Evolutionary conservation across 2,329 filamentous ascomycete species (phyloP).

Genomic region (Nigrospora sphaerica): DNA sequence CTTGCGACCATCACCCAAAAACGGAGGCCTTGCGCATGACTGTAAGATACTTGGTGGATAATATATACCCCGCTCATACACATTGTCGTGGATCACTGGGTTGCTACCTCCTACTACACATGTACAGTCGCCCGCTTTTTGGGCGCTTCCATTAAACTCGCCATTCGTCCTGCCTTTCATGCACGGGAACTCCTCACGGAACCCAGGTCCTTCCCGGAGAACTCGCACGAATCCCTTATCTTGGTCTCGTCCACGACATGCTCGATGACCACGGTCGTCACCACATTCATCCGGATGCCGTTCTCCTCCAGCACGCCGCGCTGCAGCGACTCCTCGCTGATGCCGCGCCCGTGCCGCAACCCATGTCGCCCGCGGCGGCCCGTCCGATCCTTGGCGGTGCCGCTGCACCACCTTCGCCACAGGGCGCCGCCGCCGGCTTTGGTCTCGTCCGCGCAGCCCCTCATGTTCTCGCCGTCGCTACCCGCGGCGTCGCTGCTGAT

Average conservation of each 20-base stretch:
- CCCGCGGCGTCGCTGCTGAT: constrained; percentile 6
- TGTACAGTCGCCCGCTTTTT: too few species aligned
- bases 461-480: constrained; percentile 9
- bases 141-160: too few species aligned
- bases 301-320: constrained; percentile 4
- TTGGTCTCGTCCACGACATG: neutral
- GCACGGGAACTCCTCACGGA: too few species aligned
- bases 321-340: constrained; percentile 16
- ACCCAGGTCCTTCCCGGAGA: neutral
- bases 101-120: too few species aligned
- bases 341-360: constrained; percentile 3
- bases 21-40: too few species aligned
- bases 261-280: constrained; percentile 19
- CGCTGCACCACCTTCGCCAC: constrained; percentile 3
- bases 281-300: constrained; percentile 21
- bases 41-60: too few species aligned
- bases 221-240: neutral
- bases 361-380: constrained; percentile 3
- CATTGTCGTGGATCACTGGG: too few species aligned
- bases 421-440: neutral
- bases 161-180: too few species aligned
- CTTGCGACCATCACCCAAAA: too few species aligned
- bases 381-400: constrained; percentile 8
- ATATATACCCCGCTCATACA: too few species aligned
- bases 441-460: neutral